Percentiles rank a stretch among this genome's conserved stretches.
Conservation (phyloP, 139 green algal species). For the Closterium sp. region DNA sequence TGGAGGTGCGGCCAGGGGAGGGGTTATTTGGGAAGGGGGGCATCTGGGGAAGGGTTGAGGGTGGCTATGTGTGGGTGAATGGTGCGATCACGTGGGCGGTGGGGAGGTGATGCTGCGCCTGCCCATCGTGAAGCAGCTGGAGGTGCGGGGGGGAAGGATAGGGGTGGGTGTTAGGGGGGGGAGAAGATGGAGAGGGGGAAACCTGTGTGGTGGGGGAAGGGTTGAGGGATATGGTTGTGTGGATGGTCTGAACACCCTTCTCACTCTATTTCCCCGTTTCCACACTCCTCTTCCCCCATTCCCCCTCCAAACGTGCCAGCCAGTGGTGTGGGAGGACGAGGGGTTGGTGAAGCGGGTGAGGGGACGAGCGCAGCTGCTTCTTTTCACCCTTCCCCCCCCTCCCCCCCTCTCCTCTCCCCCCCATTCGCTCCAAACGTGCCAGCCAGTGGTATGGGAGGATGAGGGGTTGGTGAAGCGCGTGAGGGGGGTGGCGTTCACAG, state of each 20-base stretch:
- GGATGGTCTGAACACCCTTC: not conserved
- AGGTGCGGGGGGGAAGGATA: not conserved
- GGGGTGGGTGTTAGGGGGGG: not conserved
- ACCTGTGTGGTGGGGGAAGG: too few species aligned
- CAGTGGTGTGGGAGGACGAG: constrained; percentile 65
- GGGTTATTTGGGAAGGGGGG: too few species aligned
- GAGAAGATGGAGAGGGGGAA: not conserved
- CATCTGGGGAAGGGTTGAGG: too few species aligned
- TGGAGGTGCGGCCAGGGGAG: too few species aligned
- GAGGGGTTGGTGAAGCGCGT: constrained; percentile 96
- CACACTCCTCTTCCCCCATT: not conserved
- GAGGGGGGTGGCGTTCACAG: constrained; percentile 87
- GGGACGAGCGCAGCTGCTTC: too few species aligned
- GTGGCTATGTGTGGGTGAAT: not conserved
- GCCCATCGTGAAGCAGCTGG: constrained; percentile 12
- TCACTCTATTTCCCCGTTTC: constrained; percentile 8
- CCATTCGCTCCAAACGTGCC: too few species aligned
- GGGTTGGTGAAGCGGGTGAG: constrained; percentile 94
- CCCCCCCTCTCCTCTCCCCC: not conserved
- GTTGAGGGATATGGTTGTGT: not conserved
- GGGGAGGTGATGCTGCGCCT: constrained; percentile 76
- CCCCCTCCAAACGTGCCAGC: not conserved
- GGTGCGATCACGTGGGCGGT: too few species aligned
- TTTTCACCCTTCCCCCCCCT: not conserved
- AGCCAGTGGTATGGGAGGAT: constrained; percentile 64